Evolutionary conservation across 805 yeast genomes (phyloP), one percentile per base, ranked within the genome.

Genomic region (Zygosaccharomyces siamensis): DNA sequence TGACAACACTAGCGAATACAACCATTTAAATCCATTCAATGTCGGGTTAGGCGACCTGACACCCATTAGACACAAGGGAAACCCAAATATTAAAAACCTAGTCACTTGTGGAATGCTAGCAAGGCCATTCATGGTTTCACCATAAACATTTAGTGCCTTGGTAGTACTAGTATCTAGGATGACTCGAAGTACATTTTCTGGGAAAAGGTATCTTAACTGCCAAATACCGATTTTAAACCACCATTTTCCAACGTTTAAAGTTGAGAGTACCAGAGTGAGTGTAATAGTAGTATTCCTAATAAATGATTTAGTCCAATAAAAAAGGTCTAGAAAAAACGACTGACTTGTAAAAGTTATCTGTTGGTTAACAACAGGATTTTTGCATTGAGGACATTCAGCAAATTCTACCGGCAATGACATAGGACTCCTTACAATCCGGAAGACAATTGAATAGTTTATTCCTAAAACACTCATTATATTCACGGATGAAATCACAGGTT

Each of bases 171-270:
- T 57, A 36, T 59, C 54, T 24, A 63, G 41, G 20, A 63, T 8
- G n/a, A 48, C 33, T 38, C 61, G 47, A 24, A 63, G 40, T 14
- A 51, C 50, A n/a, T 43, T 50, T 43, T 63, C 68, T 5, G 67
- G 64, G 27, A 63, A 62, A 8, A 63, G 27, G 21, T 55, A 48
- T 26, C 67, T 46, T 28, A 63, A 43, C 49, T 61, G 66, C 60
- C 61, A 58, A 12, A 63, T 31, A 2, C 63, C 63, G 10, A 61
- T 23, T 39, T 57, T 55, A 30, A 59, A 56, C 45, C 54, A 50
- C 48, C 55, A 45, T 43, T 55, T 56, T 2, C 54, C 51, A 21
- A 59, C 49, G 33, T 61, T 63, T 20, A 49, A 18, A 10, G 48
- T 43, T 1, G 55, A 52, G 21, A 45, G 20, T 3, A 42, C 39